Conservation (phyloP, 225 moss, liverwort and hornwort species). For the Neckera pumila region DNA sequence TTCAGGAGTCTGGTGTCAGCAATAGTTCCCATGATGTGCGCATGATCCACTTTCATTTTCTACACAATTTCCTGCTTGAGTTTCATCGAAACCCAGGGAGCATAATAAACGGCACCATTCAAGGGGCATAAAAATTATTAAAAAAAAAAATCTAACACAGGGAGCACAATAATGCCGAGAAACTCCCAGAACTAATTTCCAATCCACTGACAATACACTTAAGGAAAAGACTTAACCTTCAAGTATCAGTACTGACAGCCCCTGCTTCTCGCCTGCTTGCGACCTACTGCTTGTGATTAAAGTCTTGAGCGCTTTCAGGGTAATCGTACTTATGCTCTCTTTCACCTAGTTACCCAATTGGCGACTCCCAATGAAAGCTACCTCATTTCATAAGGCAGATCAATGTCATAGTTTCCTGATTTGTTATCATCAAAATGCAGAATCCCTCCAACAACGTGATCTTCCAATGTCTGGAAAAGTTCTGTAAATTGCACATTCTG, state of each 20-base stretch:
- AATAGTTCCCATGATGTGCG: not conserved
- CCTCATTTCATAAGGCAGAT: not conserved
- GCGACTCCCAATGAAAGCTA: not conserved
- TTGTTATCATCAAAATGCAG: not conserved
- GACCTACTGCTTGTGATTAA: not conserved
- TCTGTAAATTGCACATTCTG: not conserved
- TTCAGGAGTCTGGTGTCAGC: slow-evolving; percentile 9
- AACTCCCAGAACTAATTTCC: not conserved
- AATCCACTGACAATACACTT: not conserved
- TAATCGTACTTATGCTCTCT: not conserved
- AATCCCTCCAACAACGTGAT: not conserved
- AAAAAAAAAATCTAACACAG: not conserved
- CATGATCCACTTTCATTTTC: not conserved
- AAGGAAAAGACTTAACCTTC: not conserved
- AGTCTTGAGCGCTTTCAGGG: not conserved
- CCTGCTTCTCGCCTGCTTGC: not conserved
- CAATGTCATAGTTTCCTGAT: not conserved
- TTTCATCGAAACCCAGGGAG: not conserved
- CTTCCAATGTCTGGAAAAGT: not conserved
- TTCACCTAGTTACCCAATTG: not conserved
- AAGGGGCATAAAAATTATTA: not conserved
- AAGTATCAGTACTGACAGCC: not conserved
- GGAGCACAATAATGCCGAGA: not conserved
- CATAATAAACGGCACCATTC: not conserved
- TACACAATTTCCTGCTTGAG: not conserved